Evolutionary conservation across 108 stramenopile species (phyloP).

Genomic region (Cyclotella sp.): DNA sequence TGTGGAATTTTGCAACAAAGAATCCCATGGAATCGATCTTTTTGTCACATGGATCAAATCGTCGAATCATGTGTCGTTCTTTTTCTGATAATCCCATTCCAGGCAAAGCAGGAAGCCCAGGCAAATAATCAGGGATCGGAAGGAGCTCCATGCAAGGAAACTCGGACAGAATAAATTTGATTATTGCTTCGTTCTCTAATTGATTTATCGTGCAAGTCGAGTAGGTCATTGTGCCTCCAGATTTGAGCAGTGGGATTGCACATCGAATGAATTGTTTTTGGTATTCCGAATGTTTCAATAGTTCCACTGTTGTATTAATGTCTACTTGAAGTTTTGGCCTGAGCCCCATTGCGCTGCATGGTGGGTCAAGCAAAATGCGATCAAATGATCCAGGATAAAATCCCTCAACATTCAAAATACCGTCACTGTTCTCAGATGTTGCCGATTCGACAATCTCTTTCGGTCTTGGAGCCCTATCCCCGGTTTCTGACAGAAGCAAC

Average conservation of each 20-base stretch:
- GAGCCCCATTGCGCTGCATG: conserved; percentile 78
- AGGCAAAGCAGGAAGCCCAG: conserved; percentile 54
- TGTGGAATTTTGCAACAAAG: conserved; percentile 75
- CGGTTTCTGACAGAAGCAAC: conserved; percentile 38
- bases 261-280: conserved; percentile 60
- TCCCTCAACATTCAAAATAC: conserved; percentile 52
- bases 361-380: conserved; percentile 79
- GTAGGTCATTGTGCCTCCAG: conserved; percentile 74
- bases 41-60: conserved; percentile 69
- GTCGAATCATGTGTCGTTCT: conserved; percentile 56
- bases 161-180: conserved; percentile 58
- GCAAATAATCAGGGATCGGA: conserved; percentile 51
- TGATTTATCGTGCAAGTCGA: conserved; percentile 75
- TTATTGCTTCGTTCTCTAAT: conserved; percentile 72
- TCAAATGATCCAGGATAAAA: conserved; percentile 79
- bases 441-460: conserved; percentile 52
- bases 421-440: conserved; percentile 41
- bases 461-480: conserved; percentile 25
- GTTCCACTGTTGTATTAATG: conserved; percentile 43
- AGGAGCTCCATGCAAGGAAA: conserved; percentile 69
- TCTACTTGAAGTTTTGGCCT: conserved; percentile 70
- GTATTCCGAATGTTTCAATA: conserved; percentile 62
- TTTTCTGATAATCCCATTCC: conserved; percentile 58
- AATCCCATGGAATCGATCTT: conserved; percentile 75
- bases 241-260: conserved; percentile 67